Base-by-base conservation (phyloP, 768 basidiomycete species). In the Serendipita sp. region DNA sequence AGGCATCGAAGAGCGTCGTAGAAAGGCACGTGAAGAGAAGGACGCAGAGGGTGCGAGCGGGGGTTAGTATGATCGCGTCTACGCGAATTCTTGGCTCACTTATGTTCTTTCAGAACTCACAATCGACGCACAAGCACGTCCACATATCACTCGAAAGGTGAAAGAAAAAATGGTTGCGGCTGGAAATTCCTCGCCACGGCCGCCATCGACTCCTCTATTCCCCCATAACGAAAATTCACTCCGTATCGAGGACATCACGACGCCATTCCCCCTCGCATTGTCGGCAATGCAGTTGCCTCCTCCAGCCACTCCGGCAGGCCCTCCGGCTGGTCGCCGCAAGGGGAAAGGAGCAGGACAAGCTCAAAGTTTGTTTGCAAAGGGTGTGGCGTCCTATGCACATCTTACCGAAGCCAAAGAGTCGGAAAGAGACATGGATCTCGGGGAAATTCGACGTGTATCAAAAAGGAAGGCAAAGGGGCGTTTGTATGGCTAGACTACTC, bases 191-290 rank as follows among this genome's bases (percentile, higher is more conserved):
- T 58, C 53, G 4, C 53, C 53, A 11, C 22, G 31, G 0, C 88
- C 88, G 42, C 88, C 88, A 0, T 84, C 87, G 3, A 88, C 86
- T 13, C 85, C 86, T 1, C 78, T 83, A 34, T 76, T 77, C 26
- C 73, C 72, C 9, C 68, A 64, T 5, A 91, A 90, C 70, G 89
- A 89, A 1, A 86, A 89, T 69, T 91, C 90, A 3, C 83, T 91
- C 50, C 80, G 86, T 2, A 85, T 90, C 42, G 90, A 92, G 66
- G 90, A 91, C 69, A 79, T 92, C 41, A 87, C 89, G 2, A 91
- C 90, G 0, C 87, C 86, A 11, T 90, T 89, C 76, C 86, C 88
- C 0, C 76, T 88, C 9, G 80, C 86, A 1, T 79, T 90, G 11
- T 85, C 83, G 3, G 76, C 80, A 3, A 78, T 77, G 16, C 74